Base-by-base conservation (phyloP, 2,329 filamentous ascomycete species). In the Endoconidiophora laricicola region DNA sequence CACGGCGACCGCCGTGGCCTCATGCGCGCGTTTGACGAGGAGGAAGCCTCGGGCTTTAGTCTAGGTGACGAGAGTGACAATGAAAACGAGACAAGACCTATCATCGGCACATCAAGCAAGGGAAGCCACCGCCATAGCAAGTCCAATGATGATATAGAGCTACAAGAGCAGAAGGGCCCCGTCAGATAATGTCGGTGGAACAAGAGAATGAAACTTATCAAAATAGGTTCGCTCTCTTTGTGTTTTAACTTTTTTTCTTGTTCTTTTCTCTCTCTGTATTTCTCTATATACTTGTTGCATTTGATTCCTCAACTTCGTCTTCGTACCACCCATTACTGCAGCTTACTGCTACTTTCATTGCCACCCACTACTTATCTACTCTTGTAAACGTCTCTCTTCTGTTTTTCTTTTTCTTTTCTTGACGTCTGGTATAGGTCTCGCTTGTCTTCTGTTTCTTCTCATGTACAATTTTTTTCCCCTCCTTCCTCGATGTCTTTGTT, bases 1-100 rank as follows among this genome's bases (percentile, higher is more conserved):
- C 72, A 74, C 54, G 76, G 77, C 37, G 86, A 91, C 58, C 75
- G 85, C 49, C 81, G 88, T 56, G 85, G 85, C 3, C 70, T 96
- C 22, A 94, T 96, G 63, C 82, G 83, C 54, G 82, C 80, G 9
- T 95, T 94, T 59, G 90, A 96, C 58, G 79, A 91, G 54, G 88
- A 95, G 62, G 79, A 83, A 58, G 72, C 72, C 42, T 73, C 73
- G 40, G 78, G 76, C 4, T 86, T 93, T 55, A 84, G 84, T 39
- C 70, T 96, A 44, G 77, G 78, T 12, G 81, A 85, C 26, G 81
- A 81, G 48, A 78, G 79, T 29, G 60, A 58, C 47, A 59, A 61
- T 24, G 40, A 50, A 16, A 46, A 43, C 23, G 48, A 55, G 56
- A 50, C 56, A 58, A 48, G 48, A 41, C 52, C 52, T 29, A 53